Base-by-base conservation (phyloP, 2,329 filamentous ascomycete species). In the Beauveria varroae region DNA sequence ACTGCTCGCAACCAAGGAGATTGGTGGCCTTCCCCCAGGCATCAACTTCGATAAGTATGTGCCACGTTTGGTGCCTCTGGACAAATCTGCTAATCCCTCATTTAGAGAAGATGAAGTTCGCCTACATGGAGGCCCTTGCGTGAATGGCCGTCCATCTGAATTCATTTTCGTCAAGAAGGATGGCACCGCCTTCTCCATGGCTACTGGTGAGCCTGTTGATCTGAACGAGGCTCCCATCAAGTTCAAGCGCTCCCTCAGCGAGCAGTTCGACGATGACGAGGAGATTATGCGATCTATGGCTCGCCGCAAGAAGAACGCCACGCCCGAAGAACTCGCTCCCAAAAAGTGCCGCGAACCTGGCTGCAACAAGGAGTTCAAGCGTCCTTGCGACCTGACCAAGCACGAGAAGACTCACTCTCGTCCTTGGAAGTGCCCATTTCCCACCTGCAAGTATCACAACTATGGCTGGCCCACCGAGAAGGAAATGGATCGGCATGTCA, bases 361-460 rank as follows among this genome's bases (percentile, higher is more conserved):
- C 46, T 98, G 93, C 77, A 86, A 85, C 74, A 97, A 96, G 77
- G 86, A 93, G 74, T 98, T 98, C 79, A 96, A 95, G 76, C 88
- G 95, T 64, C 91, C 91, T n/a, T 98, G 95, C 75, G 95, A 99
- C 73, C 80, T 98, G 63, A 97, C 92, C 67, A 98, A 98, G 81
- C 95, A 99, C 76, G 90, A 96, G 78, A 99, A 98, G 81, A 98
- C 93, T 0, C 95, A 99, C 74, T 92, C 91, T 61, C 90, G 95
- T 41, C 95, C 93, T 10, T 97, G 90, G 89, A 99, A 99, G 79
- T 99, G 95, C 75, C 83, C 86, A 7, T 80, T 90, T 24, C 71
- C 83, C 46, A 86, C 84, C 51, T 98, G 95, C 89, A 96, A 96
- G 73, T 98, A 96, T 75, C 86, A 90, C 73, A 84, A 88, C 40